Percentiles rank a stretch among this genome's conserved stretches.
Conservation (phyloP, 2,329 filamentous ascomycete species). For the Aspergillaceae sp. region DNA sequence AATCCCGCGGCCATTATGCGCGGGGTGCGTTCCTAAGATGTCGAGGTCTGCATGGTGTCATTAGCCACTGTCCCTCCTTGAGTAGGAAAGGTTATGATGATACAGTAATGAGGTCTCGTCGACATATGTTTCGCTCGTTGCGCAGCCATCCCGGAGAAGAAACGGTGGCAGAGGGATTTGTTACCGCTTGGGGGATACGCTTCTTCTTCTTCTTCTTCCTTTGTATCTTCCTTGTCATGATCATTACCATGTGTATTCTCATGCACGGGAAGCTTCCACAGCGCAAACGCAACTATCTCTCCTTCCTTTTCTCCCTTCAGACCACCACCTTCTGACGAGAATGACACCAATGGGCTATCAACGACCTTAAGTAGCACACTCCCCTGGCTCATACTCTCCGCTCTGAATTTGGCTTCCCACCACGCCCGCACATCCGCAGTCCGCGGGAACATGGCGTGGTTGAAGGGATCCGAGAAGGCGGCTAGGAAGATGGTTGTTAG, state of each 20-base stretch:
- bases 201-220: background rate
- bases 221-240: background rate
- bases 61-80: background rate
- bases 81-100: slow-evolving; percentile 3
- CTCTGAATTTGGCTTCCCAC: slow-evolving; percentile 6
- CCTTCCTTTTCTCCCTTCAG: slow-evolving; percentile 5
- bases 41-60: slow-evolving; percentile 14
- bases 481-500: slow-evolving; percentile 15
- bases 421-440: slow-evolving; percentile 15
- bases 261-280: slow-evolving; percentile 14
- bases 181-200: slow-evolving; percentile 12
- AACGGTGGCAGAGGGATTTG: slow-evolving; percentile 11
- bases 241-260: slow-evolving; percentile 1
- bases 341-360: slow-evolving; percentile 4
- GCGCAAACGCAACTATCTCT: slow-evolving; percentile 14
- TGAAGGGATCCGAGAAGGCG: slow-evolving; percentile 15
- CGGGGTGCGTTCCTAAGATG: slow-evolving; percentile 17
- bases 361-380: slow-evolving; percentile 8
- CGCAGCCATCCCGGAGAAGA: slow-evolving; percentile 14
- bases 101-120: slow-evolving; percentile 17
- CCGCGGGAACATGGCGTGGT: slow-evolving; percentile 16
- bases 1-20: slow-evolving; percentile 14
- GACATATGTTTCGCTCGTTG: slow-evolving; percentile 12
- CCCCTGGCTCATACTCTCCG: background rate
- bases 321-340: background rate